These are phyloP conservation scores for Lepidium sativum DNA, from an alignment of 345 rosid species.

Conservation along the genomic window DNA sequence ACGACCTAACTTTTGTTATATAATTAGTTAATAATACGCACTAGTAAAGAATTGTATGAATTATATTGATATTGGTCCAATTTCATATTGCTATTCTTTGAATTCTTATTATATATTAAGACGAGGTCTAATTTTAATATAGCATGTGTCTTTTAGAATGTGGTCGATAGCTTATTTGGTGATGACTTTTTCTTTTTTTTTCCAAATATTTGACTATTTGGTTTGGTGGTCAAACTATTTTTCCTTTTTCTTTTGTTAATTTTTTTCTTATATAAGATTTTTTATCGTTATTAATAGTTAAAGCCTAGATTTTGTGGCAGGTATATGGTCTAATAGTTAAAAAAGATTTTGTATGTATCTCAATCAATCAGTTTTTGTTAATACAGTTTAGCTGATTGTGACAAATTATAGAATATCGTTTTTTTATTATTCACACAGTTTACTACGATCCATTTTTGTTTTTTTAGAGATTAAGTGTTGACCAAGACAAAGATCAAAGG, in stretches of 20 bases:
- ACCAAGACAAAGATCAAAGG: background rate
- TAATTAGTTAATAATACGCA: constrained; percentile 5
- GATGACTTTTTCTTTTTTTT: background rate
- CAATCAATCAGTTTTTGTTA: background rate
- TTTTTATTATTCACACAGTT: background rate
- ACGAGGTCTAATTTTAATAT: background rate
- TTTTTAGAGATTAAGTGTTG: background rate
- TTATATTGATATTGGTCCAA: background rate
- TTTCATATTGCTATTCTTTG: constrained; percentile 8
- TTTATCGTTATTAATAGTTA: background rate
- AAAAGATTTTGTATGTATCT: background rate
- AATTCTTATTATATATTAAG: background rate
- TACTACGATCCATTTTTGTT: background rate
- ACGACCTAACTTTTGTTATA: constrained; percentile 7
- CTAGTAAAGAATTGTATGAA: background rate
- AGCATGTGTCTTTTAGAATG: background rate
- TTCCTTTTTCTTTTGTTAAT: background rate
- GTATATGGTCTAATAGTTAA: background rate
- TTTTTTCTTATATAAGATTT: background rate
- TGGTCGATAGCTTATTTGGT: background rate
- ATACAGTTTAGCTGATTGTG: background rate
- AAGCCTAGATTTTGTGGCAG: background rate
- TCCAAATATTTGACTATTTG: background rate
- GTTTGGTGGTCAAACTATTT: constrained; percentile 17
- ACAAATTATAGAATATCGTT: background rate